Base-by-base conservation (phyloP, 305 asterid genomes). In the Rubia tinctorum region DNA sequence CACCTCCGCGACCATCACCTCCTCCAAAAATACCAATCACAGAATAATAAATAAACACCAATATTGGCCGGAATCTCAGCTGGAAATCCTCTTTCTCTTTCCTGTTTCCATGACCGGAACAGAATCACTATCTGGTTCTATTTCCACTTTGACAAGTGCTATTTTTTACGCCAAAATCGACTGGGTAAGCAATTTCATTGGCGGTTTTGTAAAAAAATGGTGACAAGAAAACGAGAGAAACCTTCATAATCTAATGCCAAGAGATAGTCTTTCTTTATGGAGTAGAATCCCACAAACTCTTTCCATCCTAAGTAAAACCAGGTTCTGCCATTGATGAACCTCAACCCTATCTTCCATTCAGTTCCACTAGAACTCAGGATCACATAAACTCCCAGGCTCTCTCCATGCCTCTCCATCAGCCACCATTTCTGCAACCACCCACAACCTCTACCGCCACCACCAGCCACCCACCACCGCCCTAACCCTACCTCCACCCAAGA, bases 241-340 rank as follows among this genome's bases (percentile, higher is more conserved):
- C 74, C 82, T 12, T 61, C 42, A 55, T 76, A 83, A 51, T 72
- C 62, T 34, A 86, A 81, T 8, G 76, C 59, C 37, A 86, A 25
- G 6, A 83, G 61, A 34, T 86, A 34, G 3, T 77, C 84, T 8
- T 49, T 8, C 13, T 40, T 53, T 14, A 79, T 34, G 0, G 82
- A 75, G 53, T 65, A 76, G 65, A 43, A 73, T 37, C 69, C 76
- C n/a, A 15, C 59, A 62, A 86, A 85, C 63, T 78, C 75, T 58
- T 40, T 9, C 80, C 80, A 83, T 27, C 87, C 89, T 23, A 76
- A 73, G 5, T 69, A 66, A 0, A 83, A 47, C 82, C 78, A 70
- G 10, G 68, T 73, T 17, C 75, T 72, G 30, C 72, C 80, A 44
- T 78, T 20, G 53, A 43, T 40, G 0, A 64, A 71, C 39, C 18